Evolutionary conservation across 139 green algal species (phyloP), one percentile per base, ranked within the genome.

Genomic region (Chlamydomonas asymmetrica): DNA sequence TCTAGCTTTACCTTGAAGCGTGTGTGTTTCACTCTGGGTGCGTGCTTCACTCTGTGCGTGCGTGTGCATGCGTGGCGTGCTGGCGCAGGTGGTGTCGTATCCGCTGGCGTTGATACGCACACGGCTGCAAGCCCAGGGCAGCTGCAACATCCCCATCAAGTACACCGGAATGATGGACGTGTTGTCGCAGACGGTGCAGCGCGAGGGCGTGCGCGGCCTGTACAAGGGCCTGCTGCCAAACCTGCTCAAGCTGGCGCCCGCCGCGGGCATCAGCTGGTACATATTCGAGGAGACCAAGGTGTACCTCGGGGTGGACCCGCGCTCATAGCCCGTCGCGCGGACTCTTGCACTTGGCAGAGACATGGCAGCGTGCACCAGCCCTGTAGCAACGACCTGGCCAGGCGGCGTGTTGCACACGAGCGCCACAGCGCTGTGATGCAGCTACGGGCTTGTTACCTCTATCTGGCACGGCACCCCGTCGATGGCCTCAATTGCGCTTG

Each of bases 161-260:
- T 97, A 97, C 74, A 73, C 39, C 32, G 91, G 91, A 45, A 95
- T 96, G 93, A 32, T 67, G 50, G 91, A 97, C 60, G 92, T 96
- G 45, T 68, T 95, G 27, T n/a, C 23, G 0, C 88, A 93, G 64
- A 93, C 90, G 0, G 37, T 92, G 48, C 35, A 41, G 22, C 82
- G 86, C 8, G 93, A 97, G 81, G 93, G 93, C 7, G 59, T 92
- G 38, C 38, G 74, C 22, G 93, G 93, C 23, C 81, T 97, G 38
- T 79, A 79, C 73, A 78, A 85, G 88, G 92, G 92, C 3, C 75
- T 95, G 27, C 23, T 94, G 48, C 91, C 93, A 31, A 97, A 97
- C 83, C 82, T 97, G 49, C 70, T 91, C n/a, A 97, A 97, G 81
- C 68, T 97, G 39, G 93, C 92, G 5, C 93, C 93, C 4, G 93